These are phyloP conservation scores for Yamadazyma atmosphaerica DNA, from an alignment of 1,139 yeast genomes.

Conservation along the genomic window DNA sequence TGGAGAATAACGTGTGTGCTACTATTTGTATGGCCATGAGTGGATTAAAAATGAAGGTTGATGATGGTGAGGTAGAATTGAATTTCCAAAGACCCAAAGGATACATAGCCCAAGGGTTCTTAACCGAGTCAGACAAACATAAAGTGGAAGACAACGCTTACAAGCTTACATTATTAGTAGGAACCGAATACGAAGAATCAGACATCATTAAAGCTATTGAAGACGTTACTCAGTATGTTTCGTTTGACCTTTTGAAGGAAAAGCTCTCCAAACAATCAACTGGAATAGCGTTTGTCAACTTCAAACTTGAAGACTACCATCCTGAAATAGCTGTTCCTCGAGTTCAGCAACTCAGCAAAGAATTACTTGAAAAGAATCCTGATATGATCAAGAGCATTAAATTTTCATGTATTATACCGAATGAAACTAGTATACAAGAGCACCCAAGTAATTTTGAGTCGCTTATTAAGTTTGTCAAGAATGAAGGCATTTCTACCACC, in stretches of 20 bases:
- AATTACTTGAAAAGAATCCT: background rate
- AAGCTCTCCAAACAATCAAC: slow-evolving; percentile 36
- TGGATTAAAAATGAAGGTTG: slow-evolving; percentile 27
- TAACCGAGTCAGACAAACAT: slow-evolving; percentile 16
- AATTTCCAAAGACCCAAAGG: slow-evolving; percentile 58
- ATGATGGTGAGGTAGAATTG: slow-evolving; percentile 22
- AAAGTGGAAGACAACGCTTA: slow-evolving; percentile 36
- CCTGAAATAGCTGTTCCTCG: slow-evolving; percentile 16
- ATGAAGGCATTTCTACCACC: slow-evolving; percentile 28
- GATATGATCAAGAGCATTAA: slow-evolving; percentile 10
- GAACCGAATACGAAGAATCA: slow-evolving; percentile 26
- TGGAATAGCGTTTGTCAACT: slow-evolving; percentile 45
- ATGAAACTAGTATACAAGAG: slow-evolving; percentile 36
- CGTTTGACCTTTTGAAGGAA: slow-evolving; percentile 36
- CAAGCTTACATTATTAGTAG: slow-evolving; percentile 31
- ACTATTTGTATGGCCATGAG: slow-evolving; percentile 56
- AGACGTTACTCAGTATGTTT: slow-evolving; percentile 22
- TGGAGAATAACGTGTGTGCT: slow-evolving; percentile 55
- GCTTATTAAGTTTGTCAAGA: slow-evolving; percentile 33
- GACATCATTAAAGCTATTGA: slow-evolving; percentile 27
- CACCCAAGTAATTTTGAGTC: slow-evolving; percentile 33
- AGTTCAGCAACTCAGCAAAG: slow-evolving; percentile 14
- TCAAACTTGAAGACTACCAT: slow-evolving; percentile 20
- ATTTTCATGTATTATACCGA: slow-evolving; percentile 35
- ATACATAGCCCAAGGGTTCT: slow-evolving; percentile 47